These are phyloP conservation scores for Trichophyton rubrum DNA, from an alignment of 2,329 filamentous ascomycete species.

Conservation along the genomic window DNA sequence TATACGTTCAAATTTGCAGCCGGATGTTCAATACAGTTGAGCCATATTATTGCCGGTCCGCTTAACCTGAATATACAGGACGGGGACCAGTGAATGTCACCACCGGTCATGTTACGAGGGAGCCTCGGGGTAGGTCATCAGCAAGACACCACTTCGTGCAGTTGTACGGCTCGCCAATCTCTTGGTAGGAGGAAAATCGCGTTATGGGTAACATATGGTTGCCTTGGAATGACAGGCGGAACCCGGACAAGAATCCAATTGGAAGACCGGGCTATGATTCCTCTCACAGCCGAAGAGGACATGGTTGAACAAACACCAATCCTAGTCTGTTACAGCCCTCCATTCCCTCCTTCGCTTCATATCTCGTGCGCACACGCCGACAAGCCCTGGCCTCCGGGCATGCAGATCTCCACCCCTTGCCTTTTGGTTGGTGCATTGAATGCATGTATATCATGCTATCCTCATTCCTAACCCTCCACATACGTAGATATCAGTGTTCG, in stretches of 20 bases:
- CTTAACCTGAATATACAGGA: neutral
- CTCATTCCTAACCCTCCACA: neutral
- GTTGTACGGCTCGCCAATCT: neutral
- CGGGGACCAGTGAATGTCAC: neutral
- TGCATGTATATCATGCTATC: neutral
- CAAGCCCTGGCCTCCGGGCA: neutral
- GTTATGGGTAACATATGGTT: neutral
- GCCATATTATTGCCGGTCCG: neutral
- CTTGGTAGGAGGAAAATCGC: constrained; percentile 1
- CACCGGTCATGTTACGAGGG: neutral
- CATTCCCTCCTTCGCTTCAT: neutral
- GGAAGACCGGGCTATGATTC: neutral
- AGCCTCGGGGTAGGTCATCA: neutral
- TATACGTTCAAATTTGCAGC: neutral
- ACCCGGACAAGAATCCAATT: constrained; percentile 1
- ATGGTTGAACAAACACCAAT: constrained; percentile 4
- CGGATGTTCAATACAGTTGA: neutral
- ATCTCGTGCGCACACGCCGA: neutral
- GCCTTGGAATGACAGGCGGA: neutral
- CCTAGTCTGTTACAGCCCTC: neutral
- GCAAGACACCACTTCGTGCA: neutral
- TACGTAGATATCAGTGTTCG: neutral
- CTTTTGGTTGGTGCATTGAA: neutral
- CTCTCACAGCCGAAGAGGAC: neutral
- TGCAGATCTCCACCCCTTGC: neutral